A percentile compares a stretch with the other conserved stretches of the same genome.
Conservation (phyloP, 2,329 filamentous ascomycete genomes). For the Madurella fahalii region DNA sequence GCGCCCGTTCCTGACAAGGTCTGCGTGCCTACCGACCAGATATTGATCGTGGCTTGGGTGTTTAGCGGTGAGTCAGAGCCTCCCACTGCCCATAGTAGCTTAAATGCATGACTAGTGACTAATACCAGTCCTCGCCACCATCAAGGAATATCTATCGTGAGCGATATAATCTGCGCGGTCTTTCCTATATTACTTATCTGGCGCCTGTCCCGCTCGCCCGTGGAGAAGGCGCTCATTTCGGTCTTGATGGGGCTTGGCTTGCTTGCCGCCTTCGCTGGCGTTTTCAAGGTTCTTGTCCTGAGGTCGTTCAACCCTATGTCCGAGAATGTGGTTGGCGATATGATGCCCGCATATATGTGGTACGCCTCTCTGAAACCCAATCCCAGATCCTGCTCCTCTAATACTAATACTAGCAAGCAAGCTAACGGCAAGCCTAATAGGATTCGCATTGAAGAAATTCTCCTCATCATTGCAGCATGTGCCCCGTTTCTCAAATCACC, state of each 20-base stretch:
- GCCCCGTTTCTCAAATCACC: conserved; percentile 1
- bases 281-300: conserved; percentile 1
- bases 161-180: not conserved
- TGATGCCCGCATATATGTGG: conserved; percentile 4
- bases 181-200: not conserved
- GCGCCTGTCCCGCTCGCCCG: not conserved
- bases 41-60: not conserved
- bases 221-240: conserved; percentile 1
- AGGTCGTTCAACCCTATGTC: conserved; percentile 1
- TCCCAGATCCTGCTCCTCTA: not conserved
- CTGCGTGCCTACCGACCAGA: not conserved
- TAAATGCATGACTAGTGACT: too few relatives aligned
- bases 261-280: not conserved
- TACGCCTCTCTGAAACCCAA: not conserved
- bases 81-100: too few relatives aligned
- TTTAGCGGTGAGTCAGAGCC: not conserved
- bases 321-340: not conserved
- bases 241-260: conserved; percentile 3
- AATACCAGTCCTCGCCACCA: too few relatives aligned
- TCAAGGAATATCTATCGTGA: not conserved
- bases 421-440: not conserved
- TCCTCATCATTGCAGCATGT: conserved; percentile 8
- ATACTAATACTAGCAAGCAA: not conserved
- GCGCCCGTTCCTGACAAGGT: not conserved
- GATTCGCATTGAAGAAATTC: conserved; percentile 5